Base-by-base conservation (phyloP, 352 stramenopile species). In the Pythium volutum region DNA sequence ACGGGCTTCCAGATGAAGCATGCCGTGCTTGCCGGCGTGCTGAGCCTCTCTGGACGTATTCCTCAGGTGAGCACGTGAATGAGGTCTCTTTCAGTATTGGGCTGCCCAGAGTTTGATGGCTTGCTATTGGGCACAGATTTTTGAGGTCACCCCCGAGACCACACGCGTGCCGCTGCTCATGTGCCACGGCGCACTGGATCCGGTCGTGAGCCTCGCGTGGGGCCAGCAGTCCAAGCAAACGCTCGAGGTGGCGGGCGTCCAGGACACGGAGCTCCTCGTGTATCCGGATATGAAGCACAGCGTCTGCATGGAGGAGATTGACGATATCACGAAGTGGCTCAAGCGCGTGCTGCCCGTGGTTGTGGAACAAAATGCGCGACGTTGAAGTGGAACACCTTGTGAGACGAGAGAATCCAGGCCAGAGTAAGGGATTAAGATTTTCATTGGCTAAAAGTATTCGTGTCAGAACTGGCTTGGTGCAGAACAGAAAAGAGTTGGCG, bases 1-100 rank as follows among this genome's bases (percentile, higher is more conserved):
- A 91, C 79, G 16, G 80, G 76, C 2, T 92, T 75, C 62, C 81
- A 91, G 62, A 78, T 76, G 20, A 75, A 78, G 29, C 3, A 25
- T 46, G 66, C 67, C 23, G 67, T 72, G 26, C 68, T 93, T 7
- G 87, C 76, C 1, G 87, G 87, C 18, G 59, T 91, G 20, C 69
- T 93, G n/a, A 62, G 76, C 31, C 77, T 94, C n/a, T 93, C 80
- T 7, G 81, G 83, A 8, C 91, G 89, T 48, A 72, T n/a, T 95
- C 31, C 81, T 83, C 26, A 54, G 62, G 16, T 70, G 84, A 68
- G 57, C 11, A 45, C 22, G 20, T 0, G 14, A 22, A 45, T 14
- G 4, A 45, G 18, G 27, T 2, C 25, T 16, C 45, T 51, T 58
- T 7, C 16, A 7, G 25, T 66, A 55, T n/a, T 7, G 20, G 25